These are phyloP conservation scores for Pterulicium gracile DNA, from an alignment of 1,284 basidiomycete species.

Conservation along the genomic window DNA sequence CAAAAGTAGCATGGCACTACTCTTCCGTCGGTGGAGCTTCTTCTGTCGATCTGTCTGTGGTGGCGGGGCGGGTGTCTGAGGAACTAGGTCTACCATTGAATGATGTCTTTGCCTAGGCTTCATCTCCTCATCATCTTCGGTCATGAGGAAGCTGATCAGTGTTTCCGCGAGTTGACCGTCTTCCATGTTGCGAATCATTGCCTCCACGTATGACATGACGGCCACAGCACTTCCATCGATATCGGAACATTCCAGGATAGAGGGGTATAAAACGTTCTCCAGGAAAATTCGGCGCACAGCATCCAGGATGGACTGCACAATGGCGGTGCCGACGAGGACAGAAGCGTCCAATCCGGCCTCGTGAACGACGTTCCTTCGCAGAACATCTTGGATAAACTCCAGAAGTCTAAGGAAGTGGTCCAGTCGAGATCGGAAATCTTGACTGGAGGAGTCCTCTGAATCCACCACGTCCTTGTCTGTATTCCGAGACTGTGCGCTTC, in stretches of 20 bases:
- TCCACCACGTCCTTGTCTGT: background rate
- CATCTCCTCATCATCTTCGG: slow-evolving; percentile 69
- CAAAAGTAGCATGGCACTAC: slow-evolving; percentile 74
- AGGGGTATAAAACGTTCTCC: slow-evolving; percentile 89
- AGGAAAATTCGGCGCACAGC: slow-evolving; percentile 82
- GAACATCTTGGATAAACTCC: slow-evolving; percentile 87
- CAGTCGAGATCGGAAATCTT: slow-evolving; percentile 72
- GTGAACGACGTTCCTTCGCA: slow-evolving; percentile 47
- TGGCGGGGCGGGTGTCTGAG: slow-evolving; percentile 22
- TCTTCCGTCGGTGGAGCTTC: slow-evolving; percentile 56
- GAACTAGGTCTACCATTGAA: slow-evolving; percentile 35
- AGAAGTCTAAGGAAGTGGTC: slow-evolving; percentile 85
- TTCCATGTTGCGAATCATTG: slow-evolving; percentile 71
- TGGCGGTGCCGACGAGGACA: slow-evolving; percentile 60
- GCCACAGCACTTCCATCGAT: slow-evolving; percentile 90
- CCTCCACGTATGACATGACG: slow-evolving; percentile 93
- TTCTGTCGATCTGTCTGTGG: slow-evolving; percentile 24
- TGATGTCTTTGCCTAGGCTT: slow-evolving; percentile 31
- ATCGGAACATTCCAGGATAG: slow-evolving; percentile 89
- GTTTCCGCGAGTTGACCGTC: slow-evolving; percentile 60
- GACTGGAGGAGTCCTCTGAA: slow-evolving; percentile 56
- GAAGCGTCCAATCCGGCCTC: slow-evolving; percentile 44
- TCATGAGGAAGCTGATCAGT: slow-evolving; percentile 72
- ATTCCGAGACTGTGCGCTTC: slow-evolving; percentile 32
- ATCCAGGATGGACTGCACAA: slow-evolving; percentile 73